Percentiles rank a stretch among this genome's conserved stretches.
phyloP scores from a whole-genome alignment of 73 alveolate genomes.

The Paramecium pentaurelia region DNA sequence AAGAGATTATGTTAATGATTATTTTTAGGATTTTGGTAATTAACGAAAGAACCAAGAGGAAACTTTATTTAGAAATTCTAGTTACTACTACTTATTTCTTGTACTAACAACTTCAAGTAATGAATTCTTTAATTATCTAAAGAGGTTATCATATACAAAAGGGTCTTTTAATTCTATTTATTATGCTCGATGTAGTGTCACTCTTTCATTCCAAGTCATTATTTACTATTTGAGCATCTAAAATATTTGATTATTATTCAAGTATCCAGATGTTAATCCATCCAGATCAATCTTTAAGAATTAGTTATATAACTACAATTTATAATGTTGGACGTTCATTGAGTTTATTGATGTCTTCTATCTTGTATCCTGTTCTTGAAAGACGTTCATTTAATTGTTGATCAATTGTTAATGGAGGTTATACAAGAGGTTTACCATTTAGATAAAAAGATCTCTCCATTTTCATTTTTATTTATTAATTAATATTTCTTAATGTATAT shows the following conservation, averaged over 20 bases:
- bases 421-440: not conserved
- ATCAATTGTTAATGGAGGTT: not conserved
- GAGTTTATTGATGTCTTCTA: not conserved
- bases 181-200: not conserved
- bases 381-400: not conserved
- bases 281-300: not conserved
- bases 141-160: not conserved
- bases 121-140: not conserved
- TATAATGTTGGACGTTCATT: not conserved
- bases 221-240: not conserved
- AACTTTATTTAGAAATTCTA: not conserved
- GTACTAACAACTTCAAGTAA: not conserved
- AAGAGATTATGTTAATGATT: not conserved
- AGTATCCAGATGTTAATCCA: not conserved
- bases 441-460: not conserved
- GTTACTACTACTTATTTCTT: not conserved
- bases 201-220: conserved; percentile 38
- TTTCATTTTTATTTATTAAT: not conserved
- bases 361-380: not conserved
- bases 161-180: not conserved
- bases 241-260: not conserved
- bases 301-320: not conserved
- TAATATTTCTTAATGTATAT: not conserved
- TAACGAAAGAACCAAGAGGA: not conserved
- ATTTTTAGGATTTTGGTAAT: not conserved